Base-by-base conservation (phyloP, 2,329 filamentous ascomycete genomes). In the Aaosphaeria arxii region DNA sequence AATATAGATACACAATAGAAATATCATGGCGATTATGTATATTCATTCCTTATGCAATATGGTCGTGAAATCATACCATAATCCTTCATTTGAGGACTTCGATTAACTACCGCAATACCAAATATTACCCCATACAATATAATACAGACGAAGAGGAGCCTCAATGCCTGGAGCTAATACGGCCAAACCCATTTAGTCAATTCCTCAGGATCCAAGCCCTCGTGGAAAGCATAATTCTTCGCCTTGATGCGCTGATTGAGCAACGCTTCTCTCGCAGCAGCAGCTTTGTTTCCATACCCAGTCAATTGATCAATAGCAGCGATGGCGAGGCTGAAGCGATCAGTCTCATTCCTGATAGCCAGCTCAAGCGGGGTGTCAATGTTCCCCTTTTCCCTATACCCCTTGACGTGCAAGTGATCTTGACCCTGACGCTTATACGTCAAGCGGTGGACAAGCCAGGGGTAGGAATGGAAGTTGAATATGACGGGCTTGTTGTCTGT, bases 391-490 rank as follows among this genome's bases (percentile, higher is more conserved):
- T 91, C 87, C 62, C 81, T 84, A 75, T 91, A 91, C 1, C 88
- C 88, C 31, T 84, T 78, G n/a, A 91, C 88, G 59, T 88, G 83
- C 53, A 91, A 70, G 69, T 88, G 84, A 41, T 77, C 66, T 66
- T 79, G 82, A 5, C 86, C 87, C 1, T 83, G 84, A 1, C 87
- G 83, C 73, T 87, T 86, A 73, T 90, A 91, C 1, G 86, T 87
- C 57, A 91, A 71, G 44, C 87, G 79, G 73, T 91, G 87, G 44
- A 91, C 81, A 60, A 91, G 77, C 86, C 85, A 91, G 6, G 88
- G 87, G 72, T 91, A 91, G 31, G 83, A 86, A 74, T 91, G 88
- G 81, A 91, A 91, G 74, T 90, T 91, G 77, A 91, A 91, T 63
- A 91, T 83, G 64, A 89, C 76, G 24, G 87, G 88, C 55, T 78